phyloP scores from a whole-genome alignment of 2,329 filamentous ascomycete genomes.

The Fusarium piperis region DNA sequence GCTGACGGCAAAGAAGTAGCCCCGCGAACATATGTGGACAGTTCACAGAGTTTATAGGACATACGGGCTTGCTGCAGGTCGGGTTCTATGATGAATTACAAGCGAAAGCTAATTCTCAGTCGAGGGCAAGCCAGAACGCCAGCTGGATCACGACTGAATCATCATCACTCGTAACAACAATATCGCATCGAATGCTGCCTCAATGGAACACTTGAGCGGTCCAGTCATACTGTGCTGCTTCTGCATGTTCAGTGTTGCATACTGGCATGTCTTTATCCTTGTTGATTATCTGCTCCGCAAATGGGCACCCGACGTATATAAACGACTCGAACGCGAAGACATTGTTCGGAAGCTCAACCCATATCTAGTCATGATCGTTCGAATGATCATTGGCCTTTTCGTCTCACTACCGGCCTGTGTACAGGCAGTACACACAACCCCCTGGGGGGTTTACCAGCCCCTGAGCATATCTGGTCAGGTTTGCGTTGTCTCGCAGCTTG shows the following conservation, averaged over 20 bases:
- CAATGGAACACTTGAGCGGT: slow-evolving; percentile 22
- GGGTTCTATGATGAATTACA: background rate
- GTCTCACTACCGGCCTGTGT: slow-evolving; percentile 32
- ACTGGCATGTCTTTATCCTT: slow-evolving; percentile 32
- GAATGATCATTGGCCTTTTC: slow-evolving; percentile 43
- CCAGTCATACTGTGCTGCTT: slow-evolving; percentile 30
- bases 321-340: slow-evolving; percentile 19
- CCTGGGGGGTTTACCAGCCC: slow-evolving; percentile 31
- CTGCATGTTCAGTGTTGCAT: slow-evolving; percentile 26
- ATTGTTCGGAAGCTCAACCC: slow-evolving; percentile 26
- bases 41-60: background rate
- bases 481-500: slow-evolving; percentile 39
- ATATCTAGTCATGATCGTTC: slow-evolving; percentile 25
- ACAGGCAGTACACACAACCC: slow-evolving; percentile 29
- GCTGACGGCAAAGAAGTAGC: background rate
- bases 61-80: background rate
- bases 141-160: background rate
- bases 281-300: slow-evolving; percentile 20
- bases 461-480: slow-evolving; percentile 33
- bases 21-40: background rate
- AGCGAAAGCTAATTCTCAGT: background rate
- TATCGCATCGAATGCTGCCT: background rate
- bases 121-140: background rate
- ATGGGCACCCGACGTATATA: slow-evolving; percentile 18
- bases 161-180: background rate